Percentiles rank a stretch among this genome's conserved stretches.
Conservation (phyloP, 768 basidiomycete genomes). For the Collybia sordida region DNA sequence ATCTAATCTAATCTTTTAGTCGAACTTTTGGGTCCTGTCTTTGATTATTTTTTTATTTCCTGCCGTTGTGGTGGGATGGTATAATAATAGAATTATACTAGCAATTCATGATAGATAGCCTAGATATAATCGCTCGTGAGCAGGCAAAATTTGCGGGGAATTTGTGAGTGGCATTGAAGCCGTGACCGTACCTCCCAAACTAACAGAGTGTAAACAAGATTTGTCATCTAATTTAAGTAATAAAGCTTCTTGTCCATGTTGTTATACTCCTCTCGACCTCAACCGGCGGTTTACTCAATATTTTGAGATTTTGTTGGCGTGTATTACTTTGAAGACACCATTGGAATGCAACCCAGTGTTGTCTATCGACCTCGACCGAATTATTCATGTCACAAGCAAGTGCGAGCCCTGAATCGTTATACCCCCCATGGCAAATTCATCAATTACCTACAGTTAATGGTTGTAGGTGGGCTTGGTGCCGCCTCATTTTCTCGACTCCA, state of each 20-base stretch:
- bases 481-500: slow-evolving; percentile 35
- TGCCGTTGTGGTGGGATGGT: too few species aligned
- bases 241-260: background rate
- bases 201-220: too few species aligned
- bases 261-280: too few species aligned
- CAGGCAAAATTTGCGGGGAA: background rate
- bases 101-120: too few species aligned
- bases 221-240: too few species aligned
- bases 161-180: background rate
- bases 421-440: slow-evolving; percentile 8
- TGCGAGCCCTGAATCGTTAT: background rate
- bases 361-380: background rate
- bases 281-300: too few species aligned
- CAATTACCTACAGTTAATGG: slow-evolving; percentile 19
- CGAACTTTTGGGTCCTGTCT: too few species aligned
- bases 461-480: slow-evolving; percentile 59
- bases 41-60: too few species aligned
- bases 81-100: too few species aligned
- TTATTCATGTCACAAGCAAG: background rate
- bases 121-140: too few species aligned
- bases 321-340: too few species aligned
- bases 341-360: background rate
- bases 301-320: too few species aligned
- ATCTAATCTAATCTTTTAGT: background rate
- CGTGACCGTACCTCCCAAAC: slow-evolving; percentile 7